Percentiles rank a stretch among this genome's conserved stretches.
These are phyloP conservation scores for Prunus fruticosa DNA, from an alignment of 306 rosid genomes.

Conservation along the genomic window DNA sequence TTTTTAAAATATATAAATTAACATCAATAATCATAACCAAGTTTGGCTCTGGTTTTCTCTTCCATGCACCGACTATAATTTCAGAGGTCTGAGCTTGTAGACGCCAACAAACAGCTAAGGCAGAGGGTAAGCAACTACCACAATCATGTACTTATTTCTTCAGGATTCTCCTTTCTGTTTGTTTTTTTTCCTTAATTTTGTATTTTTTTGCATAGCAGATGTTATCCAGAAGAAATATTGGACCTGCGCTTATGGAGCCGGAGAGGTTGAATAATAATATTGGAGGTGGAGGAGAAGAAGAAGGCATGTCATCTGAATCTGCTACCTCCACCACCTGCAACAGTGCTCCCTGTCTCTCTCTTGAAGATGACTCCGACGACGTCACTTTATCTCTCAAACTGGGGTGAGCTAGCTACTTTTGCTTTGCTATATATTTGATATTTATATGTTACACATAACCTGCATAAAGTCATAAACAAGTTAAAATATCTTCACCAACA, in stretches of 20 bases:
- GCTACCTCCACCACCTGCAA: background rate
- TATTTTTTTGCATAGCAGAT: background rate
- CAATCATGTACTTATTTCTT: background rate
- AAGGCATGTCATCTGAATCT: background rate
- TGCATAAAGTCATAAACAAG: too few relatives aligned
- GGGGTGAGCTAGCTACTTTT: background rate
- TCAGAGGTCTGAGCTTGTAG: slow-evolving; percentile 22
- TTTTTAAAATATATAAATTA: background rate
- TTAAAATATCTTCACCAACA: too few relatives aligned
- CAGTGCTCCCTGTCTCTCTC: background rate
- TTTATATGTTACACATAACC: too few relatives aligned
- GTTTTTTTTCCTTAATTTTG: background rate
- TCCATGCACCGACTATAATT: background rate
- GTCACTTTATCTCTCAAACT: slow-evolving; percentile 9
- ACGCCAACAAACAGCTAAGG: slow-evolving; percentile 21
- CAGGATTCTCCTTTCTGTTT: background rate
- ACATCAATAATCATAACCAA: background rate
- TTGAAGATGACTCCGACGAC: slow-evolving; percentile 4
- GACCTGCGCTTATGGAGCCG: background rate
- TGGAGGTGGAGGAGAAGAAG: background rate
- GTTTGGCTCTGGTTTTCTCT: background rate
- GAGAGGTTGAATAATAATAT: background rate
- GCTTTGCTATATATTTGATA: background rate
- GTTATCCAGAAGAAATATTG: background rate
- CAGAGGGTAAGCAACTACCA: slow-evolving; percentile 11